These are phyloP conservation scores for Candida lessepsii DNA, from an alignment of 805 yeast species.

Conservation along the genomic window DNA sequence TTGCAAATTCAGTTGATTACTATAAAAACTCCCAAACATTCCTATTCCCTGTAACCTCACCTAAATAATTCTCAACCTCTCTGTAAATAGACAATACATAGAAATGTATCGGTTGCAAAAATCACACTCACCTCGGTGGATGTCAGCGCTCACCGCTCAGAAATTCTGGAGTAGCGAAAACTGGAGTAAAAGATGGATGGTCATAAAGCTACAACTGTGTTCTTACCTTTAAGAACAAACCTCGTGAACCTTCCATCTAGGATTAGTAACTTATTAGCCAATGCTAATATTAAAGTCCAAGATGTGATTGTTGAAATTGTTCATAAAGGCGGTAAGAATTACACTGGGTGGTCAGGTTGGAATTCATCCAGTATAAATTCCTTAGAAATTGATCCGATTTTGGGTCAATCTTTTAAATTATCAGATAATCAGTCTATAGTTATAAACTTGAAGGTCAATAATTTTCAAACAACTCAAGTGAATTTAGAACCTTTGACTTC, in stretches of 20 bases:
- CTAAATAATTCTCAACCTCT: too few species aligned
- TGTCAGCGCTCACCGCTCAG: not conserved
- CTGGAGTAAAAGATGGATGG: slow-evolving; percentile 38
- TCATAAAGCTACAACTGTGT: slow-evolving; percentile 27
- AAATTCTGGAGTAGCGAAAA: slow-evolving; percentile 8
- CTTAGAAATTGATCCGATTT: slow-evolving; percentile 66
- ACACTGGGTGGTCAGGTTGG: slow-evolving; percentile 71
- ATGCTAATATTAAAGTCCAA: slow-evolving; percentile 56
- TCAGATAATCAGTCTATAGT: slow-evolving; percentile 38
- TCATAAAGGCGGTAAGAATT: slow-evolving; percentile 26
- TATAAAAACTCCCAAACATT: too few species aligned
- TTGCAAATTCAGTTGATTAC: too few species aligned
- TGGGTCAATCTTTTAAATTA: slow-evolving; percentile 54
- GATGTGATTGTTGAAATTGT: slow-evolving; percentile 54
- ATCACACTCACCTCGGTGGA: not conserved
- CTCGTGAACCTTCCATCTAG: slow-evolving; percentile 55
- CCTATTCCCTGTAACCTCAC: too few species aligned
- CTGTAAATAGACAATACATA: too few species aligned
- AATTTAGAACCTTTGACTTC: slow-evolving; percentile 74
- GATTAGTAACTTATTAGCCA: slow-evolving; percentile 44
- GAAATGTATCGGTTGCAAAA: too few species aligned
- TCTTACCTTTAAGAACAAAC: slow-evolving; percentile 42
- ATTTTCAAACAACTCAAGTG: slow-evolving; percentile 56
- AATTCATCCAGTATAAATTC: slow-evolving; percentile 28
- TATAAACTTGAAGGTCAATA: slow-evolving; percentile 47